Conservation (phyloP, 1,284 basidiomycete species). For the Heterobasidion parviporum region DNA sequence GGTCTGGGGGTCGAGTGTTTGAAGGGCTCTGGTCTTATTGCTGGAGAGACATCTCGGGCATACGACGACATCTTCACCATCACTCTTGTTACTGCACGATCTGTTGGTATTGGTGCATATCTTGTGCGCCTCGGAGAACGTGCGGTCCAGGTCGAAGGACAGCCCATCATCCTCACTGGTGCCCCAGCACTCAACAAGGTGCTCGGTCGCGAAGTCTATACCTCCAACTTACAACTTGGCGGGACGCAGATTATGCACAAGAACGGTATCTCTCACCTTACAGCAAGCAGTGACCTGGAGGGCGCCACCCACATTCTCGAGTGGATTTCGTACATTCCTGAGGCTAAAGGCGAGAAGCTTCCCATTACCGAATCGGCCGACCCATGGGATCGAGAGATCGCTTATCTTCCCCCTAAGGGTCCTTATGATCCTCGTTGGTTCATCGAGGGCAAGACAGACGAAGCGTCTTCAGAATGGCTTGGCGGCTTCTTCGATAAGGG, state of each 20-base stretch:
- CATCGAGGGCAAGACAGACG: constrained; percentile 89
- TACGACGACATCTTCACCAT: constrained; percentile 99
- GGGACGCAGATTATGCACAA: constrained; percentile 99
- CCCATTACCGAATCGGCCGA: constrained; percentile 72
- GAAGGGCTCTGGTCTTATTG: constrained; percentile 95
- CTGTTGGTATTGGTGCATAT: constrained; percentile 99
- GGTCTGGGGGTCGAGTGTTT: constrained; percentile 98
- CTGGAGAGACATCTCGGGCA: constrained; percentile 96
- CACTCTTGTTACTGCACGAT: constrained; percentile 96
- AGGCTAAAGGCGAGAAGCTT: constrained; percentile 67
- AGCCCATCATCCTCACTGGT: constrained; percentile 98
- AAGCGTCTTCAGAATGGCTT: constrained; percentile 68
- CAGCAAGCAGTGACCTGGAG: constrained; percentile 90
- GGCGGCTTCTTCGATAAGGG: constrained; percentile 95
- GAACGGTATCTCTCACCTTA: constrained; percentile 97
- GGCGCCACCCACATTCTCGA: constrained; percentile 89
- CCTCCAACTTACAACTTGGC: constrained; percentile 96
- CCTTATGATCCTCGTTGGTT: constrained; percentile 98
- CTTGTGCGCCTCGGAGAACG: constrained; percentile 97
- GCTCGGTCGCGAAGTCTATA: constrained; percentile 97
- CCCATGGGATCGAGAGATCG: constrained; percentile 89
- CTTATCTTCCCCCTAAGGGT: constrained; percentile 87
- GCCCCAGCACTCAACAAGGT: constrained; percentile 98
- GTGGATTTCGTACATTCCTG: constrained; percentile 94
- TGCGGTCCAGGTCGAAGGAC: constrained; percentile 97